These are phyloP conservation scores for Ceratocystis variospora DNA, from an alignment of 2,329 filamentous ascomycete species.

Conservation along the genomic window DNA sequence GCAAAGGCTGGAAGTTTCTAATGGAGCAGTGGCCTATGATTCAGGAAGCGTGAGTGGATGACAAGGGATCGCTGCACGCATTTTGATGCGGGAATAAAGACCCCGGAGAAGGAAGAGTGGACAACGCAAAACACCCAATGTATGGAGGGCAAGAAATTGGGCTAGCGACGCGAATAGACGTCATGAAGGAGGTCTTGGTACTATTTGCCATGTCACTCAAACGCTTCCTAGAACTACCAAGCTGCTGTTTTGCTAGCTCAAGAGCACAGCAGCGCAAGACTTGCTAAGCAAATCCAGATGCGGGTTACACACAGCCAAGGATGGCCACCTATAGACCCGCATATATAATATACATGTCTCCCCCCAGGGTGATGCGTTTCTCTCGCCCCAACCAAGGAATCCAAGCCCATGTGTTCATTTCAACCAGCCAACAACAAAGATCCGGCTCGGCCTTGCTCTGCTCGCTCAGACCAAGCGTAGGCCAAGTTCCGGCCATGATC, in stretches of 20 bases:
- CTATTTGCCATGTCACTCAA: too few species aligned
- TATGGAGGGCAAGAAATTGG: background rate
- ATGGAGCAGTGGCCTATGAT: background rate
- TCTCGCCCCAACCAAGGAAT: background rate
- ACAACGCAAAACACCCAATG: background rate
- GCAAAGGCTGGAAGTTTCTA: background rate
- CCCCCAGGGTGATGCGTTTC: background rate
- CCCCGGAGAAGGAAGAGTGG: background rate
- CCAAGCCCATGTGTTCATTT: constrained; percentile 5
- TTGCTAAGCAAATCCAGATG: background rate
- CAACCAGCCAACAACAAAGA: constrained; percentile 3
- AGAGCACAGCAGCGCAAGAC: background rate
- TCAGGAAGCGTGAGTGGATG: background rate
- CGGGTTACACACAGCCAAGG: background rate
- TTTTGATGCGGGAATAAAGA: background rate
- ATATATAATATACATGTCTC: background rate
- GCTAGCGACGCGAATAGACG: background rate
- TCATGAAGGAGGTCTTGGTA: background rate
- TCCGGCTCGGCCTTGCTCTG: background rate
- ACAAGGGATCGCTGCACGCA: background rate
- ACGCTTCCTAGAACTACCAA: too few species aligned
- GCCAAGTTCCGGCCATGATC: background rate
- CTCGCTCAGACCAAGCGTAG: constrained; percentile 3
- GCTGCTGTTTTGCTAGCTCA: too few species aligned
- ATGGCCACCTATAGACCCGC: background rate